phyloP scores from a whole-genome alignment of 306 rosid genomes.

The Fragaria ananassa region DNA sequence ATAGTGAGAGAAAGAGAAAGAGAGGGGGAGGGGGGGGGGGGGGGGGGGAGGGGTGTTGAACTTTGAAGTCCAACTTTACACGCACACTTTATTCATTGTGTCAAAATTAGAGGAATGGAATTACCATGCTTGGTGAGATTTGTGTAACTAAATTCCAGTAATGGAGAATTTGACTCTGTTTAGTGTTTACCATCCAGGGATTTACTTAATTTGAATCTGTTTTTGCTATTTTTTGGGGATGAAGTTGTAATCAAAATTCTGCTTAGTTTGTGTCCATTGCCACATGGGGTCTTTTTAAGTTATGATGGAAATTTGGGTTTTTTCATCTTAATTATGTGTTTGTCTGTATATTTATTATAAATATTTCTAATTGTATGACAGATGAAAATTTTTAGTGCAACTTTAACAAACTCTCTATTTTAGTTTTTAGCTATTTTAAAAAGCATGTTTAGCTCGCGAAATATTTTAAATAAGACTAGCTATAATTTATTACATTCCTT shows the following conservation, averaged over 20 bases:
- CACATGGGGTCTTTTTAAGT: neutral
- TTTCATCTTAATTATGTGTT: constrained; percentile 2
- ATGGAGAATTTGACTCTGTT: neutral
- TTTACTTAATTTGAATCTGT: neutral
- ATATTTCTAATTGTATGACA: too few species aligned
- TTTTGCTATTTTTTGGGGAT: neutral
- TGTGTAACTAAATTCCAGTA: neutral
- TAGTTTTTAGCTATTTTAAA: too few species aligned
- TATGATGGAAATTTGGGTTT: neutral
- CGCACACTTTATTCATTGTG: constrained; percentile 6
- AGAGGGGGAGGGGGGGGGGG: neutral
- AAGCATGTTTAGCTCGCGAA: too few species aligned
- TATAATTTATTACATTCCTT: too few species aligned
- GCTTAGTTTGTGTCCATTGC: neutral
- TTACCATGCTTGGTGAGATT: neutral
- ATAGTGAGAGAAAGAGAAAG: neutral
- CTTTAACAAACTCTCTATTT: too few species aligned
- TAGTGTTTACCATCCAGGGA: neutral
- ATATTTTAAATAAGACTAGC: too few species aligned
- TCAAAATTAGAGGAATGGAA: neutral
- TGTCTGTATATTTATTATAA: too few species aligned
- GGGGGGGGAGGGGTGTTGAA: neutral
- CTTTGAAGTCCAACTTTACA: constrained; percentile 16
- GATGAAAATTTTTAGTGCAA: too few species aligned
- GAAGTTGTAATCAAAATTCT: neutral